Conservation (phyloP, 2,329 filamentous ascomycete species). For the Colletotrichum liriopes region DNA sequence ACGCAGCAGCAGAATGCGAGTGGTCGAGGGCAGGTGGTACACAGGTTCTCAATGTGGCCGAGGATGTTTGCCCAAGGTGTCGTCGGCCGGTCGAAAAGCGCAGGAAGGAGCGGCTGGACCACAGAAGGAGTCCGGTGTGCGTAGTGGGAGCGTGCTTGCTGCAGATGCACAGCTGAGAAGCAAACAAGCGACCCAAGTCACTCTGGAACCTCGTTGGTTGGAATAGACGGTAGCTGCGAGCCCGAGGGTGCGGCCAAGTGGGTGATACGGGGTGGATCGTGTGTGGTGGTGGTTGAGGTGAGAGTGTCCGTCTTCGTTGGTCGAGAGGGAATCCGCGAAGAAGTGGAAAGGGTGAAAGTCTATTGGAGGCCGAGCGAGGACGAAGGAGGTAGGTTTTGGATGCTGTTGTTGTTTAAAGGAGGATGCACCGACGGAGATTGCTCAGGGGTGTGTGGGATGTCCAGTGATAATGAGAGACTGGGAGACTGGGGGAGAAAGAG, state of each 20-base stretch:
- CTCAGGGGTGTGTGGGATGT: conserved; percentile 15
- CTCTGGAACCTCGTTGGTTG: conserved; percentile 15
- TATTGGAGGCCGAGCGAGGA: conserved; percentile 40
- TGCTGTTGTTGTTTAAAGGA: conserved; percentile 3
- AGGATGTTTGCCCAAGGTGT: conserved; percentile 35
- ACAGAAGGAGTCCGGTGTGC: conserved; percentile 33
- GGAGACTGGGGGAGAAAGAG: conserved; percentile 24
- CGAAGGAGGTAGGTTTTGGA: conserved; percentile 3
- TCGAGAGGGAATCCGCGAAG: conserved; percentile 6
- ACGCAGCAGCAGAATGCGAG: conserved; percentile 30
- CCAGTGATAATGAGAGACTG: conserved; percentile 28
- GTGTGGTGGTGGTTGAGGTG: conserved; percentile 5
- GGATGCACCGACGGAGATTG: conserved; percentile 12
- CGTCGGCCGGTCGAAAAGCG: conserved; percentile 5
- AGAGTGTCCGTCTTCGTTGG: conserved; percentile 15
- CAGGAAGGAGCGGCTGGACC: conserved; percentile 42
- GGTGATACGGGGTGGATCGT: conserved; percentile 16
- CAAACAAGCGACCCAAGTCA: conserved; percentile 37
- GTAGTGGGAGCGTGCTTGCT: conserved; percentile 35
- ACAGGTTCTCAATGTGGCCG: conserved; percentile 2
- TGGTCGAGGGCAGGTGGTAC: conserved; percentile 32
- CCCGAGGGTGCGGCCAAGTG: conserved; percentile 29
- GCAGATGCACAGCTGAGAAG: conserved; percentile 34
- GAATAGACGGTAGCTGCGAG: conserved; percentile 5
- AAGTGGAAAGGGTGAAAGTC: conserved; percentile 38